phyloP scores from a whole-genome alignment of 345 rosid species.

The Toxicodendron radicans region DNA sequence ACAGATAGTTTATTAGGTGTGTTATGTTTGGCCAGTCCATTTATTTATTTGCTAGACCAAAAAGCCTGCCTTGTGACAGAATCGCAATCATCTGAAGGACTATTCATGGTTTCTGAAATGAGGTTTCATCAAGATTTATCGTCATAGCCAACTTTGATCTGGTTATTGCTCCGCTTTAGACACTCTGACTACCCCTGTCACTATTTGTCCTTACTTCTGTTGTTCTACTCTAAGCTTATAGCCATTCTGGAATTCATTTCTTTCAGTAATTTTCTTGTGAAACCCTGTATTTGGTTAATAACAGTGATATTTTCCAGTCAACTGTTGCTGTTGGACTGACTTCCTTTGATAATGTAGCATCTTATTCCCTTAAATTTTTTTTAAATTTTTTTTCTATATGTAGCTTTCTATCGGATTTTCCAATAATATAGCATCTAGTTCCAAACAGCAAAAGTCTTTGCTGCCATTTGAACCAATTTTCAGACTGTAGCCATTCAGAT shows the following conservation, averaged over 20 bases:
- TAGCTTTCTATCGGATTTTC: not conserved
- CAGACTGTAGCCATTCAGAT: not conserved
- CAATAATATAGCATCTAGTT: not conserved
- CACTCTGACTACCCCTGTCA: not conserved
- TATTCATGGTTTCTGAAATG: not conserved
- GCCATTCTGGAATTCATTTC: not conserved
- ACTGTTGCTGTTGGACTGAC: not conserved
- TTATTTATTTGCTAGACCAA: not conserved
- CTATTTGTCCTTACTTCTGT: not conserved
- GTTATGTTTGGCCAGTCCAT: not conserved
- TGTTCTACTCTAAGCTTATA: not conserved
- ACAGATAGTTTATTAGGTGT: not conserved
- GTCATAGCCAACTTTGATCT: not conserved
- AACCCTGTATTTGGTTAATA: too few relatives aligned
- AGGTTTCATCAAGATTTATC: not conserved
- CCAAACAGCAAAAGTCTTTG: not conserved
- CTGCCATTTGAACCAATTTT: not conserved
- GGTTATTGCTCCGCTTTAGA: slow-evolving; percentile 1
- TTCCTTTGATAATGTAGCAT: not conserved
- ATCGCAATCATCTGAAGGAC: not conserved
- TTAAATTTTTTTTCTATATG: not conserved
- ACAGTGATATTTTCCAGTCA: not conserved
- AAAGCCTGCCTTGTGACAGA: not conserved
- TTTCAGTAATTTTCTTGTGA: too few relatives aligned
- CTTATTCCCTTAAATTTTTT: not conserved